Conservation (phyloP, 768 basidiomycete genomes). For the Collybia mongolica region DNA sequence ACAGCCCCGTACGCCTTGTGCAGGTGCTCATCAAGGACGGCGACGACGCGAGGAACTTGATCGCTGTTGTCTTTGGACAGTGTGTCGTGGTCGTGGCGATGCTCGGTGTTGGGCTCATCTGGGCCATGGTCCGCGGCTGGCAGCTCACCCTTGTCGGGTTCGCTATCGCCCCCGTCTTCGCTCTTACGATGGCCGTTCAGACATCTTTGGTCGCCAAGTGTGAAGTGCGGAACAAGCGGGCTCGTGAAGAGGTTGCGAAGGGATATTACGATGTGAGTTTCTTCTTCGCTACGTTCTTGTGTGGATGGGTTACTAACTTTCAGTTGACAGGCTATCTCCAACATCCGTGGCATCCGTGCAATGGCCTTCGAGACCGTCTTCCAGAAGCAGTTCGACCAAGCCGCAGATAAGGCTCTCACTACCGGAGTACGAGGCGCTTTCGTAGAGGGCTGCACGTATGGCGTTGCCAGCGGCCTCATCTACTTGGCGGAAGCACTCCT, state of each 20-base stretch:
- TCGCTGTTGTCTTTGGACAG: conserved; percentile 73
- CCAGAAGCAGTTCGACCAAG: conserved; percentile 61
- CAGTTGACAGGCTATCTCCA: conserved; percentile 59
- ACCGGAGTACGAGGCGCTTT: conserved; percentile 83
- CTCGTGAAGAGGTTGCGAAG: conserved; percentile 82
- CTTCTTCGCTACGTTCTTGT: conserved; percentile 3
- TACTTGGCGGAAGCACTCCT: conserved; percentile 89
- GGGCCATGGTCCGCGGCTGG: conserved; percentile 91
- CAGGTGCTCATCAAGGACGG: conserved; percentile 85
- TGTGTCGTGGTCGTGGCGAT: conserved; percentile 73
- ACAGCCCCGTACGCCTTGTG: conserved; percentile 60
- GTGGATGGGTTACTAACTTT: conserved; percentile 4
- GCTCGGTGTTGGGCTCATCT: conserved; percentile 80
- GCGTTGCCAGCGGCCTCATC: conserved; percentile 78
- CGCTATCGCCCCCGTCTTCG: conserved; percentile 85
- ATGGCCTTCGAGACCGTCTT: conserved; percentile 84
- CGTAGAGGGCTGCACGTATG: conserved; percentile 81
- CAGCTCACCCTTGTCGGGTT: conserved; percentile 89
- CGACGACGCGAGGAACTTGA: conserved; percentile 80
- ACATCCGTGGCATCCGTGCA: conserved; percentile 82
- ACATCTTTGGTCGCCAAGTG: conserved; percentile 66
- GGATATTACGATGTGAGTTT: conserved; percentile 80
- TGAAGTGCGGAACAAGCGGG: conserved; percentile 80
- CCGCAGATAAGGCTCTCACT: conserved; percentile 56
- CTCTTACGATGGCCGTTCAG: conserved; percentile 70